phyloP scores from a whole-genome alignment of 2,329 filamentous ascomycete species.

The Rosellinia necatrix region DNA sequence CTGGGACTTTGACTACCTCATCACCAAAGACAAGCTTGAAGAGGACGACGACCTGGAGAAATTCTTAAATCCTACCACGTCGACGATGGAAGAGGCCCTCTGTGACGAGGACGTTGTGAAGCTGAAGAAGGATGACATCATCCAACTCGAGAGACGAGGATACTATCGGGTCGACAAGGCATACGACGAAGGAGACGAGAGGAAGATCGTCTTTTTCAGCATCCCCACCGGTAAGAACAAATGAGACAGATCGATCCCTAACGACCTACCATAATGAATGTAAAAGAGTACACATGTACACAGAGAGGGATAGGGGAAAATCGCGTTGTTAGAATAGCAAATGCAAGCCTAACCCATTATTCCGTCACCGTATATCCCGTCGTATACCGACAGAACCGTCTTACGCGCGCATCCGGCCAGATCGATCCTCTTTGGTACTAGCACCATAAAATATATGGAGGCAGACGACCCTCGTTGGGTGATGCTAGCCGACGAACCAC shows the following conservation, averaged over 20 bases:
- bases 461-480: not conserved
- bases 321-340: not conserved
- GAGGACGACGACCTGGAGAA: slow-evolving; percentile 86
- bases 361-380: not conserved
- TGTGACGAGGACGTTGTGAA: slow-evolving; percentile 80
- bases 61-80: slow-evolving; percentile 77
- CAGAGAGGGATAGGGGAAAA: not conserved
- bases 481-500: not conserved
- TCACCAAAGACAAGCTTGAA: slow-evolving; percentile 92
- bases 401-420: not conserved
- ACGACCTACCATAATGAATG: not conserved
- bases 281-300: not conserved
- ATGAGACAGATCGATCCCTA: slow-evolving; percentile 42
- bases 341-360: not conserved
- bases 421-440: not conserved
- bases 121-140: slow-evolving; percentile 85
- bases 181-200: slow-evolving; percentile 56
- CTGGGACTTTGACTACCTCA: slow-evolving; percentile 92
- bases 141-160: slow-evolving; percentile 92
- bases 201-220: slow-evolving; percentile 59
- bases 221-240: slow-evolving; percentile 62
- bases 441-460: not conserved
- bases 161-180: slow-evolving; percentile 85
- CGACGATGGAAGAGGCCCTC: slow-evolving; percentile 72
- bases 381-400: too few relatives aligned